These are phyloP conservation scores for Suhomyces sp. DNA, from an alignment of 805 yeast species.

Conservation along the genomic window DNA sequence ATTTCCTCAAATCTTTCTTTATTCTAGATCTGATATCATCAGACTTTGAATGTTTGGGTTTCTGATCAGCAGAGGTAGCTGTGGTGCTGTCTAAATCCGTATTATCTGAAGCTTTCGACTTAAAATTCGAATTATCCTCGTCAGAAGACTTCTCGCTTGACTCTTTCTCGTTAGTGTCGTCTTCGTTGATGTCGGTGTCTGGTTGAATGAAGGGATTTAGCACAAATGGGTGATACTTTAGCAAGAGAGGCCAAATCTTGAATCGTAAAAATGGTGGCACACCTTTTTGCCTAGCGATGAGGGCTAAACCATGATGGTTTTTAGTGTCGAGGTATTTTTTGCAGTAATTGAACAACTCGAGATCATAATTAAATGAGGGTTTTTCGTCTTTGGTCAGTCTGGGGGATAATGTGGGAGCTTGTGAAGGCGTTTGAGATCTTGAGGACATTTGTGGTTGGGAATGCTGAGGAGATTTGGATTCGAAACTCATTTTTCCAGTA, in stretches of 20 bases:
- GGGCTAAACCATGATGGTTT: slow-evolving; percentile 74
- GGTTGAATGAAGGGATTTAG: slow-evolving; percentile 69
- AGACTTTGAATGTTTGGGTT: background rate
- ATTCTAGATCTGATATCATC: slow-evolving; percentile 37
- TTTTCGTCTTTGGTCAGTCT: slow-evolving; percentile 7
- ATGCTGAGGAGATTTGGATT: background rate
- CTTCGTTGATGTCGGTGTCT: slow-evolving; percentile 38
- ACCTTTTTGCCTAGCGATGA: slow-evolving; percentile 78
- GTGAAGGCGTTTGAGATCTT: background rate
- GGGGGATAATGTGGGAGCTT: background rate
- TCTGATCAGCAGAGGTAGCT: background rate
- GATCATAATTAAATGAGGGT: slow-evolving; percentile 34
- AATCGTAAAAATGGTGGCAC: slow-evolving; percentile 79
- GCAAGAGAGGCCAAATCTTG: slow-evolving; percentile 78
- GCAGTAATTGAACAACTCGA: slow-evolving; percentile 52
- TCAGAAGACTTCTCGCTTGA: background rate
- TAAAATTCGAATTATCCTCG: background rate
- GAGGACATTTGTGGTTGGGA: background rate
- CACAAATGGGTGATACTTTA: slow-evolving; percentile 84
- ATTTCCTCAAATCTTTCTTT: slow-evolving; percentile 57
- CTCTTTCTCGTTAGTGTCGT: slow-evolving; percentile 14
- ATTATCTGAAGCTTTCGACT: background rate
- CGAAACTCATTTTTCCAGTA: background rate
- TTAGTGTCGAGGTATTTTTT: slow-evolving; percentile 52
- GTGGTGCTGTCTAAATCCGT: background rate